Conservation (phyloP, 148 eudicot species). For the Amaranthus palmeri region DNA sequence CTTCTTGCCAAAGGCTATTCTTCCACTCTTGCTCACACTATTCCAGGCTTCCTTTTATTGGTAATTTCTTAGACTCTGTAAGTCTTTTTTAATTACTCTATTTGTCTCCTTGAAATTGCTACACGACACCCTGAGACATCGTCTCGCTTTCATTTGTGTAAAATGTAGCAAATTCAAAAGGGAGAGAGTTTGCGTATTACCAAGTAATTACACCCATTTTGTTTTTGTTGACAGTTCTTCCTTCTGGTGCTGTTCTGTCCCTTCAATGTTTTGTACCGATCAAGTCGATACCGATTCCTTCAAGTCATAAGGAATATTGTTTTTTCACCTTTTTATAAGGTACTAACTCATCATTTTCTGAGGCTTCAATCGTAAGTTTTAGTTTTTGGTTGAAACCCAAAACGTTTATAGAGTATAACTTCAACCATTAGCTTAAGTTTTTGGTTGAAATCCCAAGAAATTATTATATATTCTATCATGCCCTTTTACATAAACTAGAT, state of each 20-base stretch:
- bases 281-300: slow-evolving; percentile 69
- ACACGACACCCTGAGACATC: background rate
- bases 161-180: no score
- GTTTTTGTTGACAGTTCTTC: slow-evolving; percentile 43
- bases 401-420: no score
- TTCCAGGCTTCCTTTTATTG: slow-evolving; percentile 78
- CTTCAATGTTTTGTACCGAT: slow-evolving; percentile 61
- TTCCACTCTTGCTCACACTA: slow-evolving; percentile 53
- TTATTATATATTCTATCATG: no score
- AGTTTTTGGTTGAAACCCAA: no score
- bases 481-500: no score
- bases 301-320: slow-evolving; percentile 63
- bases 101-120: background rate
- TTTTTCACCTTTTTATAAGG: slow-evolving; percentile 88
- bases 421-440: no score
- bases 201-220: background rate
- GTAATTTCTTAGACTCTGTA: slow-evolving; percentile 32
- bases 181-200: no score
- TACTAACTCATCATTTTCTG: slow-evolving; percentile 10
- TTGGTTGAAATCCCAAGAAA: no score
- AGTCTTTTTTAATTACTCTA: background rate
- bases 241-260: slow-evolving; percentile 67
- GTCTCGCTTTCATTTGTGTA: background rate
- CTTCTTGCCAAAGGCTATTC: slow-evolving; percentile 69
- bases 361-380: no score